Percentiles rank a stretch among this genome's conserved stretches.
Conservation (phyloP, 257 asterid species). For the Fraxinus excelsior region DNA sequence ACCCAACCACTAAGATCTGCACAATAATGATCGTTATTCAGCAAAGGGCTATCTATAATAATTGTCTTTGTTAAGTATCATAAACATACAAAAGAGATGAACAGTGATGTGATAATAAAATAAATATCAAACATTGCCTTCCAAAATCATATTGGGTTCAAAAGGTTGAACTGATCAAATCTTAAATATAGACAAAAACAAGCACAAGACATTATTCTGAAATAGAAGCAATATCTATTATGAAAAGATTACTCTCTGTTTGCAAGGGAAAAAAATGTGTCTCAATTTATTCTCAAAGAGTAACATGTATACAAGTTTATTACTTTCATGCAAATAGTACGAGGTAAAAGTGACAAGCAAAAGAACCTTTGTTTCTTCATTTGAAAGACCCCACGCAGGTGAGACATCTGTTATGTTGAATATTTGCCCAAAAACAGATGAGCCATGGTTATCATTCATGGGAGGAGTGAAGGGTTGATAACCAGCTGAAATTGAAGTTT, state of each 20-base stretch:
- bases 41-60: slow-evolving; percentile 4
- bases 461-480: slow-evolving; percentile 44
- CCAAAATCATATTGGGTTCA: background rate
- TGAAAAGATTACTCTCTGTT: background rate
- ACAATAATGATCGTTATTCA: slow-evolving; percentile 29
- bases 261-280: background rate
- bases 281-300: slow-evolving; percentile 25
- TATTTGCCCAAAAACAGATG: slow-evolving; percentile 44
- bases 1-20: slow-evolving; percentile 86
- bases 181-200: background rate
- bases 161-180: background rate
- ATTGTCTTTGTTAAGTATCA: slow-evolving; percentile 1
- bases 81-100: background rate
- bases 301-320: slow-evolving; percentile 9
- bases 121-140: background rate
- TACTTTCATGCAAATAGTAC: slow-evolving; percentile 4
- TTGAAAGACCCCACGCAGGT: slow-evolving; percentile 76
- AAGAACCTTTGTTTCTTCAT: slow-evolving; percentile 87
- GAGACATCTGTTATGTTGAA: slow-evolving; percentile 76
- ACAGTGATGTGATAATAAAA: background rate
- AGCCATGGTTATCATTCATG: slow-evolving; percentile 31
- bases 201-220: slow-evolving; percentile 4
- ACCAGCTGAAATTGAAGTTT: slow-evolving; percentile 45
- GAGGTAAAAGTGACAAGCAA: slow-evolving; percentile 6
- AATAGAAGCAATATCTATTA: slow-evolving; percentile 9